Conservation (phyloP, 2,329 filamentous ascomycete species). For the Trichoderma gracile region DNA sequence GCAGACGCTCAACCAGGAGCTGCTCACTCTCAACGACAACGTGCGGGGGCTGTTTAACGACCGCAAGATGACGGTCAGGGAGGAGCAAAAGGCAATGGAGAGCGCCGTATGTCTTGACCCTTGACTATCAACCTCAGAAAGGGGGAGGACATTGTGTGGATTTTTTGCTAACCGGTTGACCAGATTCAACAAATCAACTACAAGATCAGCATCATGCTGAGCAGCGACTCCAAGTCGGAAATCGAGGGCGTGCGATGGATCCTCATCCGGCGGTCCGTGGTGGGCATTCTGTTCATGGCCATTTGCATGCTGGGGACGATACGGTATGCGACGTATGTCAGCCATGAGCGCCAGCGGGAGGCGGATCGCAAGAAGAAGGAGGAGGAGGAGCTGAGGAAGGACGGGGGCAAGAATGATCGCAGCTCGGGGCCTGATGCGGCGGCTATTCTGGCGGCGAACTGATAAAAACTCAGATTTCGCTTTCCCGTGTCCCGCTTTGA, state of each 20-base stretch:
- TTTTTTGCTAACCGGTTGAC: no score
- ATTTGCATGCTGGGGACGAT: constrained; percentile 60
- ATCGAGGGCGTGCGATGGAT: constrained; percentile 93
- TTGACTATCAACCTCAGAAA: not conserved
- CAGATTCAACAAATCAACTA: constrained; percentile 93
- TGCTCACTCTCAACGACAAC: constrained; percentile 79
- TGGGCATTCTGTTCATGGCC: constrained; percentile 67
- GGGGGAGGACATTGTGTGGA: no score
- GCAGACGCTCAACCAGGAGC: constrained; percentile 82
- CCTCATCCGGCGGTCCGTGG: constrained; percentile 62
- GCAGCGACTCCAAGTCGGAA: constrained; percentile 86
- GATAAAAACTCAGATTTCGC: no score
- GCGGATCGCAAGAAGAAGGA: constrained; percentile 46
- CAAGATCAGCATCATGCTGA: constrained; percentile 88
- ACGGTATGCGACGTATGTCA: constrained; percentile 59
- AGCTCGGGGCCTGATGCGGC: constrained; percentile 54
- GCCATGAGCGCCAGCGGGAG: constrained; percentile 52
- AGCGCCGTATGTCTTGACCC: constrained; percentile 59
- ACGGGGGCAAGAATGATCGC: constrained; percentile 49
- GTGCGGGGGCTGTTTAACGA: constrained; percentile 97
- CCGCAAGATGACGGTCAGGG: constrained; percentile 85
- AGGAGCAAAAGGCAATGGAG: constrained; percentile 83
- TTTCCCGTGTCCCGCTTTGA: no score
- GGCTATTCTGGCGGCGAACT: constrained; percentile 60
- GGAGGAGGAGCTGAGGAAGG: constrained; percentile 46